A percentile compares a stretch with the other conserved stretches of the same genome.
Evolutionary conservation across 495 filamentous ascomycete genomes (phyloP).

Genomic region (Thozetella sp.): DNA sequence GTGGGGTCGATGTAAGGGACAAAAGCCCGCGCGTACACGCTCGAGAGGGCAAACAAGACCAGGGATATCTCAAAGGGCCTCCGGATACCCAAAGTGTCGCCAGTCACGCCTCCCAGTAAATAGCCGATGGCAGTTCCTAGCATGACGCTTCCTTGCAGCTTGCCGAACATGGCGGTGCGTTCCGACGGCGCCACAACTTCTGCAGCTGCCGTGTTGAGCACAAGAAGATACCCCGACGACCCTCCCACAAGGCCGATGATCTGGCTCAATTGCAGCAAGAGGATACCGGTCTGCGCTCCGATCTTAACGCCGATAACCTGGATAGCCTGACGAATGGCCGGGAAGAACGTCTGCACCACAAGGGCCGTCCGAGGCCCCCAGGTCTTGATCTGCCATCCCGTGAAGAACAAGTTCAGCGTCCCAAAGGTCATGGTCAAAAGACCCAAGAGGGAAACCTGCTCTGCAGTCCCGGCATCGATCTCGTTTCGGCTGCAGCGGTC

Average conservation of each 20-base stretch:
- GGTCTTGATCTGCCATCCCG: slow-evolving; percentile 57
- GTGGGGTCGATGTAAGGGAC: slow-evolving; percentile 42
- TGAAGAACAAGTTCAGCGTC: slow-evolving; percentile 58
- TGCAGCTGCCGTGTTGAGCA: slow-evolving; percentile 54
- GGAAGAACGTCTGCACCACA: slow-evolving; percentile 49
- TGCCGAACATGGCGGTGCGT: slow-evolving; percentile 53
- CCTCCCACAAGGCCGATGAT: slow-evolving; percentile 59
- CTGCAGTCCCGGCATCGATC: slow-evolving; percentile 56
- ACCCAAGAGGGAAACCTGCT: slow-evolving; percentile 50
- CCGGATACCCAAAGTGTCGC: slow-evolving; percentile 49
- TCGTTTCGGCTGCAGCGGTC: slow-evolving; percentile 47
- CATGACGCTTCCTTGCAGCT: slow-evolving; percentile 56
- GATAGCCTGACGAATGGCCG: slow-evolving; percentile 50
- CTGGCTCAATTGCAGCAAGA: slow-evolving; percentile 57
- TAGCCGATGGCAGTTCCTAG: slow-evolving; percentile 54
- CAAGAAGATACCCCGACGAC: slow-evolving; percentile 55
- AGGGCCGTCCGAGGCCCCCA: slow-evolving; percentile 54
- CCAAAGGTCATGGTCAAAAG: slow-evolving; percentile 50
- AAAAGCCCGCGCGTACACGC: slow-evolving; percentile 32
- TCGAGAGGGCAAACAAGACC: slow-evolving; percentile 42
- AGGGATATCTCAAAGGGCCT: slow-evolving; percentile 56
- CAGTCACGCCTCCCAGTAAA: slow-evolving; percentile 54
- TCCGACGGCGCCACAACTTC: slow-evolving; percentile 49
- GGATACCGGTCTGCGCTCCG: slow-evolving; percentile 48
- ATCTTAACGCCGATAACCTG: slow-evolving; percentile 55